Percentiles rank a stretch among this genome's conserved stretches.
Conservation (phyloP, 805 yeast genomes). For the Monosporozyma yasuniensis region DNA sequence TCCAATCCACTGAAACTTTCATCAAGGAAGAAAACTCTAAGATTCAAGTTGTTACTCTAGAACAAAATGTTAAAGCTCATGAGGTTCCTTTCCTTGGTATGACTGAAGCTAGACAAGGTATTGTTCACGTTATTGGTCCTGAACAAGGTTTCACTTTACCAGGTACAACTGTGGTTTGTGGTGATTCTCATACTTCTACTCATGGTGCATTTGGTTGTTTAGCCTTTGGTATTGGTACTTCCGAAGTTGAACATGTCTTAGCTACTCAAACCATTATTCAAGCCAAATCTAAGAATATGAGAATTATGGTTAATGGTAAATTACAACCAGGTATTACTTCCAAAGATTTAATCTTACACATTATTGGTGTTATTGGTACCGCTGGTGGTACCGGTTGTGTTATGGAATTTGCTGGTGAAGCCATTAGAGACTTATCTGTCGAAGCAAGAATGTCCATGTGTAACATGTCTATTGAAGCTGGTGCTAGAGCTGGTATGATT, state of each 20-base stretch:
- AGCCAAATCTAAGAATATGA: constrained; percentile 93
- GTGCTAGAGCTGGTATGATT: constrained; percentile 99
- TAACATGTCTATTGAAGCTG: constrained; percentile 98
- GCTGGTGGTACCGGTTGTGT: constrained; percentile 99
- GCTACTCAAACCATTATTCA: constrained; percentile 97
- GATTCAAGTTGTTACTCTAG: constrained; percentile 85
- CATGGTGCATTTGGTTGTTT: constrained; percentile 98
- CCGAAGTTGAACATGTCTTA: constrained; percentile 96
- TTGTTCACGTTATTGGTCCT: constrained; percentile 97
- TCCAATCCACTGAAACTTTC: constrained; percentile 66
- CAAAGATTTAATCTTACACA: constrained; percentile 88
- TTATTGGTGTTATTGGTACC: constrained; percentile 94
- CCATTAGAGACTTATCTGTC: constrained; percentile 82
- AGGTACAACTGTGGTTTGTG: constrained; percentile 98
- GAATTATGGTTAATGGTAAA: constrained; percentile 76
- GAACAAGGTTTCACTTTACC: constrained; percentile 98
- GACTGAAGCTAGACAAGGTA: constrained; percentile 93
- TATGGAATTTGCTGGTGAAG: constrained; percentile 93
- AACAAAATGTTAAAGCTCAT: constrained; percentile 84
- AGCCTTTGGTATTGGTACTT: constrained; percentile 98
- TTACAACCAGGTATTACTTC: constrained; percentile 86
- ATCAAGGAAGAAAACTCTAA: constrained; percentile 88
- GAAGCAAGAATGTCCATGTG: constrained; percentile 99
- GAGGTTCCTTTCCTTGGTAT: constrained; percentile 90
- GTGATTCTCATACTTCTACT: constrained; percentile 97